Evolutionary conservation across 805 yeast genomes (phyloP), one percentile per base, ranked within the genome.

Genomic region (Yamadazyma insecticola): DNA sequence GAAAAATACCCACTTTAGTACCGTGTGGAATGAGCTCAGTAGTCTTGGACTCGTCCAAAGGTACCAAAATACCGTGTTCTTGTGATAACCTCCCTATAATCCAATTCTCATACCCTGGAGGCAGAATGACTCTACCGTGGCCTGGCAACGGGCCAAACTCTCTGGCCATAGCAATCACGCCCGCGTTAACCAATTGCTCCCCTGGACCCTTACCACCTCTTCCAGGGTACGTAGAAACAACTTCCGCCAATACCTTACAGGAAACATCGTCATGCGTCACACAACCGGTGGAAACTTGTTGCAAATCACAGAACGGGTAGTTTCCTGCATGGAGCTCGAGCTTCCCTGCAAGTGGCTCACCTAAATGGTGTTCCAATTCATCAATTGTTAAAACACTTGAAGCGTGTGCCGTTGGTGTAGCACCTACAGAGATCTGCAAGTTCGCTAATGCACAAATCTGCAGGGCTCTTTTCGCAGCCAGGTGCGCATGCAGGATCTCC

Each of bases 271-370:
- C 70, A 33, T 88, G 47, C 1, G 55, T 45, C 10, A 80, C 64
- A 41, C 81, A 74, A 0, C 74, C 74, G 0, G 92, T 84, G 9
- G 84, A 71, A n/a, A 77, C 66, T 50, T 84, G 92, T 50, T 84
- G 94, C 32, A 81, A 56, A 49, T 84, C 94, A 46, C 82, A 76
- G 47, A 78, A 70, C 3, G 80, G 70, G 47, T 79, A 83, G 49
- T 83, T 82, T 9, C 94, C 94, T n/a, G 90, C 89, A 50, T 83
- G 94, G 12, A 83, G 50, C 48, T 83, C 92, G 23, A 83, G 55
- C 1, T 50, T 46, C 4, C 78, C 79, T 13, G 43, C 38, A 12
- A 70, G 41, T 13, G 28, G 30, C n/a, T 21, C 34, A 13, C 42
- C 40, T 5, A 42, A 22, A 5, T 37, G 34, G 13, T 64, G 36